These are phyloP conservation scores for Lactarius sp. DNA, from an alignment of 768 basidiomycete genomes.

Conservation along the genomic window DNA sequence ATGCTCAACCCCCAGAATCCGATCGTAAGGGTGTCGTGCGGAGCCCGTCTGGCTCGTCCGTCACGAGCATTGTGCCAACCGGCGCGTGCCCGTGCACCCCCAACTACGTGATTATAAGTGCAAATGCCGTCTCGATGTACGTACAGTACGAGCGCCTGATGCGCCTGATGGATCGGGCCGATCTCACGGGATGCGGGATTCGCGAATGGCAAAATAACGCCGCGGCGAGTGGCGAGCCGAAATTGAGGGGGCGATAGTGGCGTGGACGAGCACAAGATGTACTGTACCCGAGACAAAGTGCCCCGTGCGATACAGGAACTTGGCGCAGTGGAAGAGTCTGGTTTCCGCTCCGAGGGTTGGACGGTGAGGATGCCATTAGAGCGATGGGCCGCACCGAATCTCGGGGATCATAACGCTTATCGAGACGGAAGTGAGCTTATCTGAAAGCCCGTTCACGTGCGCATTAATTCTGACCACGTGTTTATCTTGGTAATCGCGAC, in stretches of 20 bases:
- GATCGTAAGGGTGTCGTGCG: conserved; percentile 69
- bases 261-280: conserved; percentile 44
- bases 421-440: not conserved
- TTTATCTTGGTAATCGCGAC: not conserved
- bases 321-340: conserved; percentile 56
- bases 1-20: conserved; percentile 74
- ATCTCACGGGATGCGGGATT: conserved; percentile 55
- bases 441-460: conserved; percentile 21
- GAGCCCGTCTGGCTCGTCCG: conserved; percentile 68
- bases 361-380: conserved; percentile 53
- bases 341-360: conserved; percentile 50
- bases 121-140: conserved; percentile 69
- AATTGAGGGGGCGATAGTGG: conserved; percentile 59
- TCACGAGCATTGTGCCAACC: conserved; percentile 72
- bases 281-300: conserved; percentile 49
- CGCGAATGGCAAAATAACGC: conserved; percentile 36
- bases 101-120: conserved; percentile 61
- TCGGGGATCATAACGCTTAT: conserved; percentile 43
- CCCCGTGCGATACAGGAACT: conserved; percentile 42
- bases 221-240: conserved; percentile 41
- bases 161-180: conserved; percentile 51
- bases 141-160: conserved; percentile 69
- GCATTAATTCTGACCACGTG: not conserved
- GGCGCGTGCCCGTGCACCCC: conserved; percentile 68
- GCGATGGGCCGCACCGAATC: conserved; percentile 61